phyloP scores from a whole-genome alignment of 2,329 filamentous ascomycete species.

The Dryadomyces sulphureus region DNA sequence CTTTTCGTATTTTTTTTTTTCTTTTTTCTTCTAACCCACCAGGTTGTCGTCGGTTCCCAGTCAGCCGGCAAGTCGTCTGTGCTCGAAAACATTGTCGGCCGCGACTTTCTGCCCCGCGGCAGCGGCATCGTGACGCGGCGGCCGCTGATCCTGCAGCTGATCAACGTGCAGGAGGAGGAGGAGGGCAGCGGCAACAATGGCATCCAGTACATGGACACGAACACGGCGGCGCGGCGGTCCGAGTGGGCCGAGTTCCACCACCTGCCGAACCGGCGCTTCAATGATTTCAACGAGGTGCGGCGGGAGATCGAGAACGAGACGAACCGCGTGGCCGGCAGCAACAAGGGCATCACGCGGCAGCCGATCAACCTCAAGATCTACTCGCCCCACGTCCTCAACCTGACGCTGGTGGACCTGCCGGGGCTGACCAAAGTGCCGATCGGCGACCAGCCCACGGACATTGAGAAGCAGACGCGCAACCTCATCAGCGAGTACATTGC shows the following conservation, averaged over 20 bases:
- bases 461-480: constrained; percentile 67
- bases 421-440: constrained; percentile 70
- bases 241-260: constrained; percentile 96
- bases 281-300: constrained; percentile 95
- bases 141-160: constrained; percentile 91
- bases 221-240: constrained; percentile 48
- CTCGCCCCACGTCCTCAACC: constrained; percentile 92
- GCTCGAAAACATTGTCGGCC: constrained; percentile 94
- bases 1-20: constrained; percentile 1
- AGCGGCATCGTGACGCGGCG: constrained; percentile 92
- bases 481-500: constrained; percentile 99
- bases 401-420: constrained; percentile 91
- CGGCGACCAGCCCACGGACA: constrained; percentile 16
- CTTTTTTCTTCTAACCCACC: constrained; percentile 4
- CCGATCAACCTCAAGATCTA: constrained; percentile 98
- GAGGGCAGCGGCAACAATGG: constrained; percentile 23
- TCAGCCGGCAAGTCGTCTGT: constrained; percentile 98
- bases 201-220: constrained; percentile 63
- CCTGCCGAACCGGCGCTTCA: constrained; percentile 92
- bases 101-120: constrained; percentile 91
- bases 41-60: constrained; percentile 98
- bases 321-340: constrained; percentile 88
- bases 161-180: constrained; percentile 79
- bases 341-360: constrained; percentile 88
- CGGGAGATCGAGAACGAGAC: constrained; percentile 97